These are phyloP conservation scores for Acephala macrosclerotiorum DNA, from an alignment of 2,329 filamentous ascomycete species.

Conservation along the genomic window DNA sequence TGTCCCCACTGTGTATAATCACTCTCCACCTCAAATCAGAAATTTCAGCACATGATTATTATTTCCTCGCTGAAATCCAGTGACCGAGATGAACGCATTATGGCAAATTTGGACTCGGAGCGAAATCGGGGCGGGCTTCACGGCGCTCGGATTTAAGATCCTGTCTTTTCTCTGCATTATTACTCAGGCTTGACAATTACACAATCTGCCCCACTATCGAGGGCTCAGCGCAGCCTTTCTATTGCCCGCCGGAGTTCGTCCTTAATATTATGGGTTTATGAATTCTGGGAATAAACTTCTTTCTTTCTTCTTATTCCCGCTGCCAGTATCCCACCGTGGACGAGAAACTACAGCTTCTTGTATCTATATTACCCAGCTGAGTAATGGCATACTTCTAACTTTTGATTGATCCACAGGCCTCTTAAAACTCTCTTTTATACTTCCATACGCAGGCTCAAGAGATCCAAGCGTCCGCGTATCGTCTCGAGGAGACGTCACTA, in stretches of 20 bases:
- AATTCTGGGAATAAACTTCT: neutral
- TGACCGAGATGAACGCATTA: too few species aligned
- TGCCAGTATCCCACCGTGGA: neutral
- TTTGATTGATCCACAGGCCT: neutral
- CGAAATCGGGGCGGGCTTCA: neutral
- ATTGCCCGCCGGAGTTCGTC: neutral
- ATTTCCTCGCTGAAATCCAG: too few species aligned
- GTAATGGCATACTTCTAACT: neutral
- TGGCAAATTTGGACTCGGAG: neutral
- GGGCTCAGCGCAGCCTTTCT: slow-evolving; percentile 4
- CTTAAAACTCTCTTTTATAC: slow-evolving; percentile 1
- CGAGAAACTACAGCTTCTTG: neutral
- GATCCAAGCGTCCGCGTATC: slow-evolving; percentile 8
- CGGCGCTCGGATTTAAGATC: neutral
- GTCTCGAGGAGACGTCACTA: slow-evolving; percentile 10
- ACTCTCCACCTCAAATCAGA: too few species aligned
- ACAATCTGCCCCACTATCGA: slow-evolving; percentile 4
- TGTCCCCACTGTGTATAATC: too few species aligned
- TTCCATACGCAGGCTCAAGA: neutral
- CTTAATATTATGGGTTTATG: neutral
- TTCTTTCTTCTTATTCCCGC: neutral
- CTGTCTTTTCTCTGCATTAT: neutral
- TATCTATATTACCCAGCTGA: too few species aligned
- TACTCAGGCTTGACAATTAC: slow-evolving; percentile 2
- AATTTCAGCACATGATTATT: too few species aligned